Conservation (phyloP, 2,329 filamentous ascomycete genomes). For the Pyricularia sp. region DNA sequence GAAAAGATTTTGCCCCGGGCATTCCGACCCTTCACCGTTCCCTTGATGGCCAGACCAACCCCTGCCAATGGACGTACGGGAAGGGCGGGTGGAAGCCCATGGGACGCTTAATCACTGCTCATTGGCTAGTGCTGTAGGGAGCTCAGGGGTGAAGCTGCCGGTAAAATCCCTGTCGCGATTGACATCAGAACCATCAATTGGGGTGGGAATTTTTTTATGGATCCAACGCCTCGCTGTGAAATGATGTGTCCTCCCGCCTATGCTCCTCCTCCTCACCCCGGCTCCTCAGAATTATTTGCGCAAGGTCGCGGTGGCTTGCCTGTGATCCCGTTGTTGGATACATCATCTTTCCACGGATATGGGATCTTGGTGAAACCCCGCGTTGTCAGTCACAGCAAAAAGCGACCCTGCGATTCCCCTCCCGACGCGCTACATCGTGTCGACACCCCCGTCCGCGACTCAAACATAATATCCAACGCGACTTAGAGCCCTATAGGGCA, state of each 20-base stretch:
- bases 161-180: neutral
- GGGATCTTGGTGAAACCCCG: neutral
- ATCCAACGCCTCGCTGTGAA: neutral
- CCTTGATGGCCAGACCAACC: neutral
- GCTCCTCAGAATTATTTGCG: neutral
- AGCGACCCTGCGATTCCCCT: neutral
- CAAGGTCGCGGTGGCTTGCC: neutral
- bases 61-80: neutral
- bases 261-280: neutral
- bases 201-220: neutral
- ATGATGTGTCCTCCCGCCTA: neutral
- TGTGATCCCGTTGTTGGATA: neutral
- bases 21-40: neutral
- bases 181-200: neutral
- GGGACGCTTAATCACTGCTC: neutral
- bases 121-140: neutral
- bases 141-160: neutral
- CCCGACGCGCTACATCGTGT: neutral
- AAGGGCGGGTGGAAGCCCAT: neutral
- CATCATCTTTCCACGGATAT: neutral
- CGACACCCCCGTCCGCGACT: neutral
- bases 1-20: neutral
- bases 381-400: neutral
- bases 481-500: neutral
- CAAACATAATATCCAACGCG: neutral